Evolutionary conservation across 2,329 filamentous ascomycete species (phyloP).

Genomic region (Arachnomyces sp.): DNA sequence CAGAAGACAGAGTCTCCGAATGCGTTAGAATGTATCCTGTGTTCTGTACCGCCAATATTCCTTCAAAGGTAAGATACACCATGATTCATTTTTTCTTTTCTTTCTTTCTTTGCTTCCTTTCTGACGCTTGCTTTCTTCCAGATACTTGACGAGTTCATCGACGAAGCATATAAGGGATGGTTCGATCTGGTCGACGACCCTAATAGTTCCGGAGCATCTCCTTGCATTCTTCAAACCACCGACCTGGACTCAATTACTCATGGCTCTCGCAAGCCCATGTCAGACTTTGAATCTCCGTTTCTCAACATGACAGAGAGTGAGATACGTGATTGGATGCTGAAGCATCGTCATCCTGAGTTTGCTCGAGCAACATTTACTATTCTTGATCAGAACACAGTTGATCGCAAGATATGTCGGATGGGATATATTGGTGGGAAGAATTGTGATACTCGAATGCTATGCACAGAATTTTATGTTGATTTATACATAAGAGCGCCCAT

Average conservation of each 20-base stretch:
- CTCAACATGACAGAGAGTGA: too few relatives aligned
- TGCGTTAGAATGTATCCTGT: constrained; percentile 2
- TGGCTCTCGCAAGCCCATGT: constrained; percentile 8
- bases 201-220: background rate
- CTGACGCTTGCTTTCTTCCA: background rate
- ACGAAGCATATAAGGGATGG: constrained; percentile 2
- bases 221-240: constrained; percentile 4
- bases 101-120: background rate
- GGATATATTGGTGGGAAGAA: constrained; percentile 51
- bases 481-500: too few relatives aligned
- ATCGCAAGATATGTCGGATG: constrained; percentile 78
- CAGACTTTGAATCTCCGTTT: constrained; percentile 4
- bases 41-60: constrained; percentile 5
- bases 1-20: constrained; percentile 2
- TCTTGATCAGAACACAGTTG: constrained; percentile 72
- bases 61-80: constrained; percentile 1
- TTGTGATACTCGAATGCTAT: too few relatives aligned
- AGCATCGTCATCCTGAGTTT: too few relatives aligned
- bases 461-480: too few relatives aligned
- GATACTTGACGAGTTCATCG: constrained; percentile 8
- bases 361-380: constrained; percentile 51
- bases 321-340: too few relatives aligned
- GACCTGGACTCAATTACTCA: constrained; percentile 7
- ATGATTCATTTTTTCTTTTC: too few relatives aligned
- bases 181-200: too few relatives aligned